Base-by-base conservation (phyloP, 2,329 filamentous ascomycete species). In the Rhinocladiella similis region DNA sequence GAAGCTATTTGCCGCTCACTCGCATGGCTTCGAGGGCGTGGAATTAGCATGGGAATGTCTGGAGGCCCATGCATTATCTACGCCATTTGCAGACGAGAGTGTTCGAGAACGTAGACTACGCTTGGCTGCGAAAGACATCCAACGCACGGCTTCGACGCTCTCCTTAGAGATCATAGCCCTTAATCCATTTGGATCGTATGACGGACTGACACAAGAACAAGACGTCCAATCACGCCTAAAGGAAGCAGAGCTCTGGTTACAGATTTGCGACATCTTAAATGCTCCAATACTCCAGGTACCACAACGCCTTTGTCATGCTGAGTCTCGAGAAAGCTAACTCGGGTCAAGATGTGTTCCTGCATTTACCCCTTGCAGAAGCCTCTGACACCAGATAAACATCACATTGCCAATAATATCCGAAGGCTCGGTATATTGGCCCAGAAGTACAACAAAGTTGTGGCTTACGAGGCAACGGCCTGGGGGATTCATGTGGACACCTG, bases 1-100 rank as follows among this genome's bases (percentile, higher is more conserved):
- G 67, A 92, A 91, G 67, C 80, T 93, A 48, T 78, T 85, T 68
- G 83, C 85, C 74, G 88, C 89, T 5, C 76, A 81, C 3, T 75
- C 77, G 52, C 79, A 87, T 63, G 85, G 85, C 16, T 84, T 90
- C 67, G 70, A 80, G 55, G 88, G 87, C 53, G 82, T 92, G 61
- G 89, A 92, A 69, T 78, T 91, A 18, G 91, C 90, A 75, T 85
- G 87, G 70, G 88, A 92, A 68, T 89, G 92, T 68, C 78, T 92
- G 2, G 75, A 83, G 56, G 83, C 85, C 65, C 67, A 87, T 16
- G 48, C 48, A 42, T 22, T 16, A 14, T 27, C 38, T 16, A 20
- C 18, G 6, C 13, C 5, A 3, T 51, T 42, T 25, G 35, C 35
- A n/a, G 48, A 25, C 12, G 18, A 42, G 10, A 49, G 2, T 50